Conservation (phyloP, 352 stramenopile genomes). For the Globisporangium nodosum region DNA sequence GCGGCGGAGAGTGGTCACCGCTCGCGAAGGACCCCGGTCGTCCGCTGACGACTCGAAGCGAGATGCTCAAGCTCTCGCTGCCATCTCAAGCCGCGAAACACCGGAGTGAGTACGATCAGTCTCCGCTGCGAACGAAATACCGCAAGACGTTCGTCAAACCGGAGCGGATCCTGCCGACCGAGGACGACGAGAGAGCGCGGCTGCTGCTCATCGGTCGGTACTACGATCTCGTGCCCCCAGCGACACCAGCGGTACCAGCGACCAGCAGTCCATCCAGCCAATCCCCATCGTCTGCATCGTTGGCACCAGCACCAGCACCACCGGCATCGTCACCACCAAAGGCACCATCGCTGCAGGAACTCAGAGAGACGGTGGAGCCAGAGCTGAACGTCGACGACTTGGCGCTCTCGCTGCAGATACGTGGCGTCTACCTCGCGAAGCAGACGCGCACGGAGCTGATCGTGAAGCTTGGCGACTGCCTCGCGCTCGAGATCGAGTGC, state of each 20-base stretch:
- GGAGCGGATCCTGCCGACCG: conserved; percentile 21
- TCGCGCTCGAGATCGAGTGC: conserved; percentile 66
- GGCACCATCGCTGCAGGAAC: conserved; percentile 20
- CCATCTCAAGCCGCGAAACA: conserved; percentile 38
- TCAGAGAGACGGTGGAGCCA: conserved; percentile 59
- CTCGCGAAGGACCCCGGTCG: conserved; percentile 7
- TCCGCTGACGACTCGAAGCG: conserved; percentile 43
- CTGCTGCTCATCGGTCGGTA: conserved; percentile 45
- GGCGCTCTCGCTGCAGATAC: conserved; percentile 51
- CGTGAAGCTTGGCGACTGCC: conserved; percentile 45
- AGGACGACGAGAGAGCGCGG: conserved; percentile 38
- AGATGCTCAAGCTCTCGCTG: conserved; percentile 56
- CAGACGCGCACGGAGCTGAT: conserved; percentile 51
- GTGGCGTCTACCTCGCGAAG: conserved; percentile 53
- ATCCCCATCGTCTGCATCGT: not conserved
- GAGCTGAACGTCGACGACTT: conserved; percentile 64
- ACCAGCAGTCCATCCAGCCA: conserved; percentile 5
- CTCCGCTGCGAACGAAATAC: conserved; percentile 44
- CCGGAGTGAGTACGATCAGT: conserved; percentile 22
- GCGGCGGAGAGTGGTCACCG: not conserved
- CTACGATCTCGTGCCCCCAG: conserved; percentile 31
- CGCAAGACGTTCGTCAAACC: conserved; percentile 43
- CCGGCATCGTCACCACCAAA: not conserved
- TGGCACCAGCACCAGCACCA: not conserved
- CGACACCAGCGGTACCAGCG: not conserved